These are phyloP conservation scores for Termitomyces sp. DNA, from an alignment of 768 basidiomycete species.

Conservation along the genomic window DNA sequence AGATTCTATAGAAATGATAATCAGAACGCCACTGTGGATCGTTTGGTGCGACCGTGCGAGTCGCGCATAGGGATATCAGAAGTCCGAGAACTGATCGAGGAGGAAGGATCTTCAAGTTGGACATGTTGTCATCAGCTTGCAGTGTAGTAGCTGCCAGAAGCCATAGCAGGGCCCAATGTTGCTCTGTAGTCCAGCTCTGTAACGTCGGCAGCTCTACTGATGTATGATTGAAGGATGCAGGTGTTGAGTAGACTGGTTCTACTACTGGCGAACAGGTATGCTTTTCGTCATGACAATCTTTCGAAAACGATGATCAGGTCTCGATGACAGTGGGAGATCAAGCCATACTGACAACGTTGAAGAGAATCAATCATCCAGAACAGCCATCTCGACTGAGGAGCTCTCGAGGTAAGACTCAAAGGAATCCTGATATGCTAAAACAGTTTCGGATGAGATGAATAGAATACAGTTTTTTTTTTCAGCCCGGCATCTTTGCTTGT, in stretches of 20 bases:
- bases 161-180: not conserved
- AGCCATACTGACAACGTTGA: not conserved
- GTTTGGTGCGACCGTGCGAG: not conserved
- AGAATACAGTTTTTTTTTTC: slow-evolving; percentile 14
- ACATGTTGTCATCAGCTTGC: not conserved
- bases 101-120: too few relatives aligned
- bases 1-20: not conserved
- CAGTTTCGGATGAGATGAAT: not conserved
- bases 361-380: slow-evolving; percentile 53
- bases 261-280: not conserved
- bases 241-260: too few relatives aligned
- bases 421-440: slow-evolving; percentile 56
- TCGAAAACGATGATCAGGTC: not conserved
- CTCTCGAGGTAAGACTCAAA: slow-evolving; percentile 57
- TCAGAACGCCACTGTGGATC: not conserved
- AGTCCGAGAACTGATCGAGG: not conserved
- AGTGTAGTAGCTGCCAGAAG: not conserved
- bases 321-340: not conserved
- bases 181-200: not conserved
- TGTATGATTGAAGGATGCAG: too few relatives aligned
- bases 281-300: not conserved
- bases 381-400: slow-evolving; percentile 63
- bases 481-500: slow-evolving; percentile 51
- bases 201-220: not conserved
- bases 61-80: not conserved